Evolutionary conservation across 805 yeast species (phyloP), one percentile per base, ranked within the genome.

Genomic region (Cyberlindnera petersonii): DNA sequence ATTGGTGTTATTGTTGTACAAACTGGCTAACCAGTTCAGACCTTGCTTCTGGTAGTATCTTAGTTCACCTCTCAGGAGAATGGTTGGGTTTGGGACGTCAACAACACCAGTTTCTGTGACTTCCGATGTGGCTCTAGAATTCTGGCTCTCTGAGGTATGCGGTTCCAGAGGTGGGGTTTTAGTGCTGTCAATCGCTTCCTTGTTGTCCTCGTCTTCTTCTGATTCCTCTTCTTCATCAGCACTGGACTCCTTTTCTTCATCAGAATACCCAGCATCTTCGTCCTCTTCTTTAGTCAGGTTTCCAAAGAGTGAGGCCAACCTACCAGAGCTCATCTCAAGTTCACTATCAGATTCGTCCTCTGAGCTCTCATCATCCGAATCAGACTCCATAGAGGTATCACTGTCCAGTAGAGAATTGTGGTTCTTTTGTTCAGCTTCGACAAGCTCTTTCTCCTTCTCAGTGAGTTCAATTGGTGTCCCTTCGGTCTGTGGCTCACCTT

Each of bases 41-140:
- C 99, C 99, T 60, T 87, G 95, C 41, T 88, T 91, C 59, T 93
- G 99, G 54, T 93, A 93, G 8, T 79, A 86, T 59, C 99, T 78
- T 37, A 93, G 66, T 0, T 78, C 76, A 20, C 98, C 99, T 45
- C 88, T 72, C 19, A 93, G 65, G 8, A 85, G 61, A 9, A 71
- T 44, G 11, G 79, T 69, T 0, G 98, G 98, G 4, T 75, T 55
- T 0, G 93, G 87, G 7, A 88, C 94, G 59, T 84, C 89, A 1
- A 79, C 73, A 24, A 77, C 77, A 16, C 72, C 60, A 11, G 63
- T 47, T 20, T 53, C 52, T 19, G 55, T 56, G 15, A 52, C 27
- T 10, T 39, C 44, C 2, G 55, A 39, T 6, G 43, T 27, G 6
- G 40, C 44, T 24, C 45, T 26, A 46, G 53, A 13, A 48, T 31